Base-by-base conservation (phyloP, 768 basidiomycete genomes). In the Lactarius hengduanensis region DNA sequence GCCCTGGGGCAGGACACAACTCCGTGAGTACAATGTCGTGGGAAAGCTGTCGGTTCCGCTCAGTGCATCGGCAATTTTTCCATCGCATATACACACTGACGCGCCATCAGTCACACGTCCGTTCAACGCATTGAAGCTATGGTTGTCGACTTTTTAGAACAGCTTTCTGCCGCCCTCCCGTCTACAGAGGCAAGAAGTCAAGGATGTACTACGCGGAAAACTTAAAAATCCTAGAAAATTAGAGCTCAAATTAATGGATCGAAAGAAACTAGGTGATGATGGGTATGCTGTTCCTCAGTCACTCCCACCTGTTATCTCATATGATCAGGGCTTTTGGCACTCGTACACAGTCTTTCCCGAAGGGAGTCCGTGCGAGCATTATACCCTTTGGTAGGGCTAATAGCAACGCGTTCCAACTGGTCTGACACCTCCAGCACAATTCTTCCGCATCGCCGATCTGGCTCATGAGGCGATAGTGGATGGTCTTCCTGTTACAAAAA, bases 391-490 rank as follows among this genome's bases (percentile, higher is more conserved):
- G 83, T 85, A 15, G 73, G 8, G 16, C 11, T 47, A 10, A 18
- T 40, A 28, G 6, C 13, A 18, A 16, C 28, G 16, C 15, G 53
- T 57, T 20, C 28, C 16, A 47, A 40, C 47, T n/a, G 20, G 47
- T 41, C 55, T 64, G 50, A 60, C 50, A 11, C 41, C 7, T 30
- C 30, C 68, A 94, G 92, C 92, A 2, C 89, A 88, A 71, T 73
- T 93, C 10, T 80, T 92, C 70, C 81, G 80, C 32, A 82, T 91
- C 4, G 77, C 90, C 57, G 85, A 91, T 69, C 74, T 86, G 56
- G 81, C 85, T n/a, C 89, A 94, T 70, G 87, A 88, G 70, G 88
- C 88, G 1, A 74, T 91, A 6, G 64, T 81, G 1, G 77, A 79
- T 22, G 80, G 78, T 18, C 75, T 86, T 15, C 83, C 90, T 0